phyloP scores from a whole-genome alignment of 495 filamentous ascomycete species.

The Letharia lupina region DNA sequence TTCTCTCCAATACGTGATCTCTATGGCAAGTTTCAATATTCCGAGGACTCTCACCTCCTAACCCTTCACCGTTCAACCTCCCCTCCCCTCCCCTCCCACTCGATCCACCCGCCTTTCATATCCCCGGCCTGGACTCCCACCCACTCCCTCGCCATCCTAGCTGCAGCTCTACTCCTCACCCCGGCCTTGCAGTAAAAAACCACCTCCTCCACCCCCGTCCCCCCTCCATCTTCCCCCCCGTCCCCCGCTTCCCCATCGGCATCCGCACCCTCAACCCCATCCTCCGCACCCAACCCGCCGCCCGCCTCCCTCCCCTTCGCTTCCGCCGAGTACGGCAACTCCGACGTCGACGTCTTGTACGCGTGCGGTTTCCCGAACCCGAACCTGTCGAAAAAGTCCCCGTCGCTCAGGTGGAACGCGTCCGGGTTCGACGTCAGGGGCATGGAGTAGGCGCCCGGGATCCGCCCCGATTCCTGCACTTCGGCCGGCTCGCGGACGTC shows the following conservation, averaged over 20 bases:
- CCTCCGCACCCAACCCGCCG: slow-evolving; percentile 30
- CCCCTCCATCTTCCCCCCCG: slow-evolving; percentile 16
- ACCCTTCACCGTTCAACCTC: slow-evolving; percentile 41
- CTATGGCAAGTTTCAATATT: neutral
- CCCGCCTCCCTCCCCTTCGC: slow-evolving; percentile 37
- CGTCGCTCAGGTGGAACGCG: slow-evolving; percentile 58
- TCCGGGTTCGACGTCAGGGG: slow-evolving; percentile 71
- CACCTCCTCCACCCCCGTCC: slow-evolving; percentile 42
- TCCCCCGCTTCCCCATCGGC: neutral
- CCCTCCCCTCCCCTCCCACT: slow-evolving; percentile 70
- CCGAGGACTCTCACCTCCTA: neutral
- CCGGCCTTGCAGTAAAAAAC: slow-evolving; percentile 93
- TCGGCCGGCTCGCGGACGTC: slow-evolving; percentile 87
- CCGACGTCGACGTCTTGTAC: neutral
- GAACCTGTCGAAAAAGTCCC: slow-evolving; percentile 71
- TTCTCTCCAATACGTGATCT: neutral
- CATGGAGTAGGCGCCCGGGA: slow-evolving; percentile 72
- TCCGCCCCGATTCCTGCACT: slow-evolving; percentile 56
- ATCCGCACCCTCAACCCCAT: neutral
- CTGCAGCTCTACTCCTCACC: slow-evolving; percentile 72
- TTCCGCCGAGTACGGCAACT: slow-evolving; percentile 10
- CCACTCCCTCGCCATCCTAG: slow-evolving; percentile 76
- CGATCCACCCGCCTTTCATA: slow-evolving; percentile 83
- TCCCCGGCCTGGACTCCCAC: slow-evolving; percentile 60
- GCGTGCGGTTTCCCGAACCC: slow-evolving; percentile 53